phyloP scores from a whole-genome alignment of 1,284 basidiomycete species.

The Trichosporon asahii region DNA sequence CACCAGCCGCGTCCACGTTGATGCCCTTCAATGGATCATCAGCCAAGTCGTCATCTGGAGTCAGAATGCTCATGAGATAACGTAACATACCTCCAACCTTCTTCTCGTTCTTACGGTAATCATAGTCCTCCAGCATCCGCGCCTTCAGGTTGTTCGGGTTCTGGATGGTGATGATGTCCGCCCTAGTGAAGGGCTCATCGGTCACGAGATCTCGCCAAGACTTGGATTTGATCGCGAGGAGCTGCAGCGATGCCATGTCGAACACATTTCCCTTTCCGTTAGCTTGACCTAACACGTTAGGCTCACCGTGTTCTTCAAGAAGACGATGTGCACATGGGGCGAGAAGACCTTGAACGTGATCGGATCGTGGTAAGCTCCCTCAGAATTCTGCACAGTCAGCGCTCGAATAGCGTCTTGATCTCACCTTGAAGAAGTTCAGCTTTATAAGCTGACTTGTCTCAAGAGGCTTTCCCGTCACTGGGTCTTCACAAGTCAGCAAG shows the following conservation, averaged over 20 bases:
- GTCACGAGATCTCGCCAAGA: conserved; percentile 74
- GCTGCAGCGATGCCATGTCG: conserved; percentile 53
- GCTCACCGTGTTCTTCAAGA: conserved; percentile 68
- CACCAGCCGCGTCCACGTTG: conserved; percentile 53
- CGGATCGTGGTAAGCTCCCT: conserved; percentile 81
- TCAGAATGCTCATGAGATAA: background rate
- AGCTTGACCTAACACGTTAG: background rate
- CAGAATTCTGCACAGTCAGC: conserved; percentile 50
- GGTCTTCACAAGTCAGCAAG: conserved; percentile 57
- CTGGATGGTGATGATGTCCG: conserved; percentile 88
- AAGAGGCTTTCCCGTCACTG: conserved; percentile 79
- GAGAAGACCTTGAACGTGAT: conserved; percentile 91
- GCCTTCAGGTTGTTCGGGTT: conserved; percentile 51
- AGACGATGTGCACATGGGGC: conserved; percentile 85
- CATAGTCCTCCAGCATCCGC: conserved; percentile 50
- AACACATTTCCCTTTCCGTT: conserved; percentile 53
- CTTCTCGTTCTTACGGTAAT: conserved; percentile 52
- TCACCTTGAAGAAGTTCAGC: conserved; percentile 70
- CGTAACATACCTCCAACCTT: conserved; percentile 41
- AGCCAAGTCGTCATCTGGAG: conserved; percentile 40
- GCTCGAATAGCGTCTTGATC: conserved; percentile 42
- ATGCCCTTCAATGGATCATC: conserved; percentile 50
- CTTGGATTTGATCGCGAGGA: conserved; percentile 67
- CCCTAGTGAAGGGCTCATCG: conserved; percentile 80
- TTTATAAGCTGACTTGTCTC: conserved; percentile 75